These are phyloP conservation scores for Leishmania mexicana DNA, from an alignment of 208 protist species.

Conservation along the genomic window DNA sequence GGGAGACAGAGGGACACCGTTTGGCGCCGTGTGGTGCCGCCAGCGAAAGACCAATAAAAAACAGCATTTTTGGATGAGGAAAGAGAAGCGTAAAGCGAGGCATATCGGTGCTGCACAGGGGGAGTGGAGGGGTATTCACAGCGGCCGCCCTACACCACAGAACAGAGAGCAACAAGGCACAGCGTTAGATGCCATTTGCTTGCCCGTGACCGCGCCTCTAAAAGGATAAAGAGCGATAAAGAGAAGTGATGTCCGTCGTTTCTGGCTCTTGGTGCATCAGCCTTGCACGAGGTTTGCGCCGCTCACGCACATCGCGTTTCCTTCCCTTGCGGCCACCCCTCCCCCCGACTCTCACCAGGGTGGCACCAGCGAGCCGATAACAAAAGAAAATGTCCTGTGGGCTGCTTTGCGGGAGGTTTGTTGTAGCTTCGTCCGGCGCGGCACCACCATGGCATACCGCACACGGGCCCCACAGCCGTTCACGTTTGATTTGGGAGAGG, in stretches of 20 bases:
- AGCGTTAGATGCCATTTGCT: not conserved
- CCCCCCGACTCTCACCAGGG: too few species aligned
- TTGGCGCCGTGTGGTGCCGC: not conserved
- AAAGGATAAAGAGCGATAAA: not conserved
- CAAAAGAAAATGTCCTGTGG: not conserved
- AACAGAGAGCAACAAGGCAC: not conserved
- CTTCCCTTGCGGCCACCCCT: not conserved
- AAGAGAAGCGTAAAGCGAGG: slow-evolving; percentile 16
- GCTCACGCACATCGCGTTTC: not conserved
- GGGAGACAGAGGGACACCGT: not conserved
- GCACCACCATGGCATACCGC: not conserved
- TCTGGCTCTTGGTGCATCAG: not conserved
- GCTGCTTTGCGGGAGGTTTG: not conserved
- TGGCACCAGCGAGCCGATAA: not conserved
- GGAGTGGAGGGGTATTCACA: not conserved
- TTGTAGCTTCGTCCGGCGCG: not conserved
- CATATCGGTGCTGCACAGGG: not conserved
- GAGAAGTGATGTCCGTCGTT: not conserved
- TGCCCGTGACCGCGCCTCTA: not conserved
- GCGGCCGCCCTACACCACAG: not conserved
- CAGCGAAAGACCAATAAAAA: not conserved
- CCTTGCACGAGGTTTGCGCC: not conserved
- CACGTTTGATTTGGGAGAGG: not conserved
- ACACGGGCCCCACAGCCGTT: not conserved
- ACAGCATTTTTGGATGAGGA: not conserved